Base-by-base conservation (phyloP, 2,329 filamentous ascomycete species). In the Bipolaris cookei region DNA sequence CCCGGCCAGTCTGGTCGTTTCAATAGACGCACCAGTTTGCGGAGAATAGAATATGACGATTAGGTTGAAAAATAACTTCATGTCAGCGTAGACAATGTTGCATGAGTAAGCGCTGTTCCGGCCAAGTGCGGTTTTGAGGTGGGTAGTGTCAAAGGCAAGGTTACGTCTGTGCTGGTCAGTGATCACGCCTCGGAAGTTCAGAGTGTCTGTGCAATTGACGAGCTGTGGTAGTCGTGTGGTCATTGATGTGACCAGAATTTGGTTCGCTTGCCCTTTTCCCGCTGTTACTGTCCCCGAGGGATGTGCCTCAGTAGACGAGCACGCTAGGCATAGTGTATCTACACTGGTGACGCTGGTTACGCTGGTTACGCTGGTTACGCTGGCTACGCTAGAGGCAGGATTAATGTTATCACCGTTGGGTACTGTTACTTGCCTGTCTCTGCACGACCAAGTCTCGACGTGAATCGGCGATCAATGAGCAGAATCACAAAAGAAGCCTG, bases 11-110 rank as follows among this genome's bases (percentile, higher is more conserved):
- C 70, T 41, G n/a, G 80, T 72, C 1, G 63, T 72, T 58, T 81
- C 77, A 56, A 73, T 66, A 11, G 75, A 77, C 2, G 71, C 77
- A 32, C 69, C 76, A 38, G 75, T 78, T 32, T 75, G 75, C 6
- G 77, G 78, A 62, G 78, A 80, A 70, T 70, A 77, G 68, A 81
- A 80, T 47, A 80, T 45, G 39, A 81, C 73, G 18, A 68, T 77
- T 14, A 79, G 69, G 35, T 74, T 74, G 13, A 70, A 38, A 79
- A 70, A 6, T 67, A 66, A 10, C 76, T 76, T 20, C 76, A 66
- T 28, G 73, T 69, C 14, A 77, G 77, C 13, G 74, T 69, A 3
- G 66, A 64, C 8, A 79, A 63, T 4, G 66, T 56, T 35, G 78
- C 49, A n/a, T 72, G 69, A 6, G 77, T 71, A 25, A 68, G 46